Evolutionary conservation across 441 rosid species (phyloP), one percentile per base, ranked within the genome.

Genomic region (Arabidopsis lyrata): DNA sequence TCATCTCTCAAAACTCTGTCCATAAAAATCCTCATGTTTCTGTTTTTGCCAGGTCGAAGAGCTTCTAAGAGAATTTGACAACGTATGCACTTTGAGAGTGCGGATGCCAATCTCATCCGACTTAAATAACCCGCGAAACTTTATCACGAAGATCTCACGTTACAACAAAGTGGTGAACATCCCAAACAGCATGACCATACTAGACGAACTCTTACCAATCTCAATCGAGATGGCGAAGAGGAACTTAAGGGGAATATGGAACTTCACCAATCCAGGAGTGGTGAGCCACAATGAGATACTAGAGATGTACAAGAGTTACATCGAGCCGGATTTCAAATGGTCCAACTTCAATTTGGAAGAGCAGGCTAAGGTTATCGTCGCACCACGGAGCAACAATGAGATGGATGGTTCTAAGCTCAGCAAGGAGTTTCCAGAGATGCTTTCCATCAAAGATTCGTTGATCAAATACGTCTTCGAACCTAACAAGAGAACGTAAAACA

Each of bases 51-150:
- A 93, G 98, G 98, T 90, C 53, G 98, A 93, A 75, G 97, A 90
- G 86, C 92, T 93, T 22, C 66, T 93, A 74, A 86, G 85, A 78
- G 93, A 93, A 48, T 93, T 84, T n/a, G 98, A 93, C 83, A 93
- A 93, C 7, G 97, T 88, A 1, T 93, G 98, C 83, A 93, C 94
- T 34, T 88, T 93, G 41, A 84, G 98, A 85, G 95, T 93, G 32
- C 81, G 95, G 52, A 90, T 93, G 98, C 98, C 97, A 2, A 93
- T 93, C 67, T 93, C 98, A 54, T 90, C 98, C 3, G 98, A 93
- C 81, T 82, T 93, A 2, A 83, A 68, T 83, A 93, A 93, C 80
- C 94, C 98, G 3, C 90, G 97, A 48, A 93, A 93, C 84, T 93
- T 93, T 85, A 93, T 93, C 48, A 89, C 97, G 2, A 93, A 93